Conservation (phyloP, 495 filamentous ascomycete species). For the Cenococcum geophilum region DNA sequence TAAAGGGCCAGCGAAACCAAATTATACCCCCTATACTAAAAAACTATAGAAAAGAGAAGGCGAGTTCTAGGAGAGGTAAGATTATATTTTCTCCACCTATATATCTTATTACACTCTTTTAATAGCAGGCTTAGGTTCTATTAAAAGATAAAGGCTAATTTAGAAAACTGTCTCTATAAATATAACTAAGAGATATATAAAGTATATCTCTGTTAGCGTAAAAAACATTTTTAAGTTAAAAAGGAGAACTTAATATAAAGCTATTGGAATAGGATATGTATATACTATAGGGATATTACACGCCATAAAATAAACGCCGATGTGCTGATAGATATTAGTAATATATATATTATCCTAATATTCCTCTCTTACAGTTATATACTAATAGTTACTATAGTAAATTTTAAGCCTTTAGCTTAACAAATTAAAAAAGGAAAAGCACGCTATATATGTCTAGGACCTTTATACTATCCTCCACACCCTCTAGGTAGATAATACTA, state of each 20-base stretch:
- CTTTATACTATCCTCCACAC: conserved; percentile 16
- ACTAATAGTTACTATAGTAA: conserved; percentile 2
- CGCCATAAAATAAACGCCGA: conserved; percentile 7
- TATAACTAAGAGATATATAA: conserved; percentile 6
- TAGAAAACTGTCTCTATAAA: background rate
- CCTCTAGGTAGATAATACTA: conserved; percentile 10
- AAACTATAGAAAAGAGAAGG: conserved; percentile 16
- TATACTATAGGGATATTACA: conserved; percentile 12
- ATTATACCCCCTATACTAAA: background rate
- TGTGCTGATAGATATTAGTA: conserved; percentile 12
- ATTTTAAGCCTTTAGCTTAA: conserved; percentile 8
- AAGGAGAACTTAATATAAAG: too few species aligned
- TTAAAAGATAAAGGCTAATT: background rate
- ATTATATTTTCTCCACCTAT: background rate
- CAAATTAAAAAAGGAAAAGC: too few species aligned
- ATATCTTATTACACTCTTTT: background rate
- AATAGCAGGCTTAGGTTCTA: conserved; percentile 1
- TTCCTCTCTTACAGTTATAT: background rate
- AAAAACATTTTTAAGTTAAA: conserved; percentile 9
- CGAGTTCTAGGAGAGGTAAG: conserved; percentile 11
- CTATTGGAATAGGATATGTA: conserved; percentile 7
- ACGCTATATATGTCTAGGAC: conserved; percentile 11
- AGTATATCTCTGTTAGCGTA: conserved; percentile 9
- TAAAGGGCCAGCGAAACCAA: conserved; percentile 12
- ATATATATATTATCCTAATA: conserved; percentile 7